These are phyloP conservation scores for Orychophragmus violaceus DNA, from an alignment of 345 rosid genomes.

Conservation along the genomic window DNA sequence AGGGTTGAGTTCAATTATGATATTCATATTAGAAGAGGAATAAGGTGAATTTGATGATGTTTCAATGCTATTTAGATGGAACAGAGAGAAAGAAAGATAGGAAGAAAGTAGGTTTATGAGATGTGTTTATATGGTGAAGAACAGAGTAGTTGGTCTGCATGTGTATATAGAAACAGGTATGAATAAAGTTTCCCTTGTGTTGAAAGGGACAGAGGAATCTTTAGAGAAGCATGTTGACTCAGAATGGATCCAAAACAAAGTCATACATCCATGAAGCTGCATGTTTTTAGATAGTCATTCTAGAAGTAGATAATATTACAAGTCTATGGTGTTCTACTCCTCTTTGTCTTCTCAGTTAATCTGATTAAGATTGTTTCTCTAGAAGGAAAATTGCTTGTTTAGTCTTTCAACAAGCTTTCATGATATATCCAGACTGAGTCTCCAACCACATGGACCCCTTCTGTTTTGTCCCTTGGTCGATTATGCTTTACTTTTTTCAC, in stretches of 20 bases:
- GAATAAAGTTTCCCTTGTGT: constrained; percentile 15
- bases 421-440: constrained; percentile 10
- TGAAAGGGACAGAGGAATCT: constrained; percentile 30
- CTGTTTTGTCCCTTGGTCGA: neutral
- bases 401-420: neutral
- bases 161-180: constrained; percentile 18
- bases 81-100: constrained; percentile 8
- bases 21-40: constrained; percentile 20
- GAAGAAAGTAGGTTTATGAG: constrained; percentile 27
- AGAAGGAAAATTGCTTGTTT: constrained; percentile 7
- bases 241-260: constrained; percentile 18
- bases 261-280: constrained; percentile 25
- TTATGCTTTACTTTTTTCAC: constrained; percentile 6
- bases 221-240: constrained; percentile 27
- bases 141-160: constrained; percentile 27
- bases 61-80: constrained; percentile 13
- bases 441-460: constrained; percentile 24
- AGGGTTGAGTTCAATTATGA: constrained; percentile 25
- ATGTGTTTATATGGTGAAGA: constrained; percentile 23
- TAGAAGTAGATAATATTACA: constrained; percentile 12
- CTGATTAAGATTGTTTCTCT: constrained; percentile 19
- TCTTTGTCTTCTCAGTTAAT: neutral
- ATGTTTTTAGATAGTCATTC: neutral
- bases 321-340: neutral
- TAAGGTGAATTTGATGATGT: neutral